A percentile compares a stretch with the other conserved stretches of the same genome.
Evolutionary conservation across 371 early-diverging fungal genomes (phyloP).

Genomic region (Mortierella sp.): DNA sequence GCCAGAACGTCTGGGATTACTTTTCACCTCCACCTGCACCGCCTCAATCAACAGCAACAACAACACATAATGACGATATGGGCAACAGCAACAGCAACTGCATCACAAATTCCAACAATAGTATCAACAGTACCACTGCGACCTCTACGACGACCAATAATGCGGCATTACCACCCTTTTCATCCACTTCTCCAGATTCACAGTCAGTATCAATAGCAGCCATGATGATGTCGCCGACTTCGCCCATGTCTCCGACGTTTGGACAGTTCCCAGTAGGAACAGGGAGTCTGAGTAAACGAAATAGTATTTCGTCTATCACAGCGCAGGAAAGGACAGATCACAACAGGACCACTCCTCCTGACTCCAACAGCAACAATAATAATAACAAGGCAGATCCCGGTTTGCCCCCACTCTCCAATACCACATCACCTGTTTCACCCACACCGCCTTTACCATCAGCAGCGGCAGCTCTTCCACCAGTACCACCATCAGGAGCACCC

Average conservation of each 20-base stretch:
- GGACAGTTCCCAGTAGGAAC: conserved; percentile 2
- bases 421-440: conserved; percentile 2
- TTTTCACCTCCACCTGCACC: conserved; percentile 38
- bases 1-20: conserved; percentile 54
- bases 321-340: neutral
- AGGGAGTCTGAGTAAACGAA: neutral
- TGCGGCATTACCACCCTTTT: neutral
- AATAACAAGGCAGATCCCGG: neutral
- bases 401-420: conserved; percentile 6
- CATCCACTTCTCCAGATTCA: conserved; percentile 6
- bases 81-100: neutral
- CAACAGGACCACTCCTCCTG: neutral
- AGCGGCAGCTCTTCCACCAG: neutral
- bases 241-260: conserved; percentile 20
- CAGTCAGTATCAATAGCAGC: neutral
- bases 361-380: neutral
- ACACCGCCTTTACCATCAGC: neutral
- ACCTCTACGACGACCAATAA: neutral
- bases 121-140: neutral
- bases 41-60: neutral
- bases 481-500: neutral
- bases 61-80: too few species aligned
- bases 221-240: conserved; percentile 3
- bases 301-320: neutral
- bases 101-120: neutral